Base-by-base conservation (phyloP, 306 rosid genomes). In the Mimosa bimucronata region DNA sequence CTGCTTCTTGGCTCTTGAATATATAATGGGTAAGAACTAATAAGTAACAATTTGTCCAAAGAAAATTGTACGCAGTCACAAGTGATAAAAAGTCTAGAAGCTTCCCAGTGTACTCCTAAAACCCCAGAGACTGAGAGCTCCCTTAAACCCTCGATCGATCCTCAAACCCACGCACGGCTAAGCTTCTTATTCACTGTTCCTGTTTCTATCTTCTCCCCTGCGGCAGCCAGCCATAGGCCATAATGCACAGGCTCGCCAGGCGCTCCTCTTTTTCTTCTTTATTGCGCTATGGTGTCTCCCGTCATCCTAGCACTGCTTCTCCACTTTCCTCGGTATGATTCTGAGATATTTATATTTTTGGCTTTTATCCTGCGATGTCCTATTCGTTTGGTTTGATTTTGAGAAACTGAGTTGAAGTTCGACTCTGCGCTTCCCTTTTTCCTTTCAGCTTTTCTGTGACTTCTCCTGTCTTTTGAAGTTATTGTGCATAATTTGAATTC, bases 211-310 rank as follows among this genome's bases (percentile, higher is more conserved):
- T n/a, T n/a, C n/a, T n/a, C n/a, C n/a, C n/a, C n/a, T n/a, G n/a
- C n/a, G n/a, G n/a, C n/a, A n/a, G n/a, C n/a, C n/a, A n/a, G n/a
- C n/a, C 30, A 21, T 19, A 13, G 34, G 34, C 5, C 80, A 83
- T 28, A 1, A 94, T 94, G 98, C 91, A 94, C 79, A 83, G 90
- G 65, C 91, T 92, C 61, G 68, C 94, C 18, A 75, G 89, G 34
- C 97, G 97, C 76, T 90, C 75, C 70, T 79, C 98, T 21, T 82
- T 88, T 85, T 82, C 91, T 37, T 42, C 91, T 62, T 10, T 86
- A 16, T 86, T 92, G 30, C 94, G 95, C 72, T 57, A 84, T 74
- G 91, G 88, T 76, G 86, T 82, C 77, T 80, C 85, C 0, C 85
- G 79, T 66, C 75, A 80, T 58, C 86, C 88, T 15, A 75, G 58